A percentile compares a stretch with the other conserved stretches of the same genome.
Conservation (phyloP, 768 basidiomycete species). For the Xanthoconium purpureum region DNA sequence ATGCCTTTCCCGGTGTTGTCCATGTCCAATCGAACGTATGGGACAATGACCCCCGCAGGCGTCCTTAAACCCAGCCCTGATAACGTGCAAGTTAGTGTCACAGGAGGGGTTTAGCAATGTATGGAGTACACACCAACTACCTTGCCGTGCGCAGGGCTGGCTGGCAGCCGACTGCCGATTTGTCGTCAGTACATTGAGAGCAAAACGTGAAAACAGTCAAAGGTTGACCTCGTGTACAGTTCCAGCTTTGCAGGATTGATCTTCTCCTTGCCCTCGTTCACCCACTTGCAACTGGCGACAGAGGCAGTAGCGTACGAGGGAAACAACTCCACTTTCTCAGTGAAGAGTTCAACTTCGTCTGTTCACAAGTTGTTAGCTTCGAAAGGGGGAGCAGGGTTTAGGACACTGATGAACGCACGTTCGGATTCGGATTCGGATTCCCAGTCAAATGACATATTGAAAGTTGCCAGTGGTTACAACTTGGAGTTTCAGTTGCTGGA, state of each 20-base stretch:
- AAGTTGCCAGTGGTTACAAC: no score
- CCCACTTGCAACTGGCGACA: background rate
- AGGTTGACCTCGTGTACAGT: background rate
- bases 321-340: background rate
- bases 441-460: background rate
- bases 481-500: no score
- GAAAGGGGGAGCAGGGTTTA: background rate
- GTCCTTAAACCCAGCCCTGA: background rate
- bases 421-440: background rate
- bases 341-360: background rate
- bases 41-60: background rate
- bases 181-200: background rate
- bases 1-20: background rate
- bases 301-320: background rate
- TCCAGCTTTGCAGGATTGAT: background rate
- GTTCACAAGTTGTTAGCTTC: background rate
- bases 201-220: background rate
- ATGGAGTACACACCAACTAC: background rate
- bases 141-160: background rate
- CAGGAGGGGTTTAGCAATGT: background rate
- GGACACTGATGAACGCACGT: background rate
- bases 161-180: background rate
- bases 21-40: background rate
- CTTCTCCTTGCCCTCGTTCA: background rate
- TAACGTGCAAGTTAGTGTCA: background rate